Percentiles rank a stretch among this genome's conserved stretches.
These are phyloP conservation scores for Hanseniaspora clermontiae DNA, from an alignment of 805 yeast genomes.

Conservation along the genomic window DNA sequence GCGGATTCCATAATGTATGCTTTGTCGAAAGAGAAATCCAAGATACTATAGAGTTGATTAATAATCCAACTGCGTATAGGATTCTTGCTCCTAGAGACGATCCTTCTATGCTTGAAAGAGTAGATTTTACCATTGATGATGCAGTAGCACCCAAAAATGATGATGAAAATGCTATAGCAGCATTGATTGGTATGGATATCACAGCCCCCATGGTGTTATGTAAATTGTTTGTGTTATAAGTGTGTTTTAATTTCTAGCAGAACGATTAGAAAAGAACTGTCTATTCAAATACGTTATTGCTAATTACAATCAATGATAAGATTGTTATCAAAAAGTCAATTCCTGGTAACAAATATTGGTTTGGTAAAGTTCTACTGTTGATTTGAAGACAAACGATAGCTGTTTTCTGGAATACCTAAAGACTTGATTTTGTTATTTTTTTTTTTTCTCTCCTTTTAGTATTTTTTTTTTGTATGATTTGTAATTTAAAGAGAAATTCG, in stretches of 20 bases:
- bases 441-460: background rate
- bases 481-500: background rate
- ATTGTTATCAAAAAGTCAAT: no score
- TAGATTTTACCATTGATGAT: slow-evolving; percentile 49
- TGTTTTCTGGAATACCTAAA: no score
- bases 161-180: slow-evolving; percentile 49
- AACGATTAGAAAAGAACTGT: no score
- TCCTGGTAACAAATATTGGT: no score
- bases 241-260: background rate
- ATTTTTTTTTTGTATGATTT: background rate
- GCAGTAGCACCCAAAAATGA: slow-evolving; percentile 75
- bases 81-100: slow-evolving; percentile 73
- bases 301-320: no score
- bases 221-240: background rate
- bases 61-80: slow-evolving; percentile 66
- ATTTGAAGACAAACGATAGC: no score
- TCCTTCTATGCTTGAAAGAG: slow-evolving; percentile 43
- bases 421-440: no score
- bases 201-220: slow-evolving; percentile 44
- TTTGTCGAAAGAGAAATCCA: slow-evolving; percentile 82
- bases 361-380: no score
- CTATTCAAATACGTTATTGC: no score
- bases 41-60: slow-evolving; percentile 67
- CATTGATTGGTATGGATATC: slow-evolving; percentile 58
- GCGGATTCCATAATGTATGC: slow-evolving; percentile 61